A percentile compares a stretch with the other conserved stretches of the same genome.
Evolutionary conservation across 2,329 filamentous ascomycete species (phyloP).

Genomic region (Penicillium corylophilum): DNA sequence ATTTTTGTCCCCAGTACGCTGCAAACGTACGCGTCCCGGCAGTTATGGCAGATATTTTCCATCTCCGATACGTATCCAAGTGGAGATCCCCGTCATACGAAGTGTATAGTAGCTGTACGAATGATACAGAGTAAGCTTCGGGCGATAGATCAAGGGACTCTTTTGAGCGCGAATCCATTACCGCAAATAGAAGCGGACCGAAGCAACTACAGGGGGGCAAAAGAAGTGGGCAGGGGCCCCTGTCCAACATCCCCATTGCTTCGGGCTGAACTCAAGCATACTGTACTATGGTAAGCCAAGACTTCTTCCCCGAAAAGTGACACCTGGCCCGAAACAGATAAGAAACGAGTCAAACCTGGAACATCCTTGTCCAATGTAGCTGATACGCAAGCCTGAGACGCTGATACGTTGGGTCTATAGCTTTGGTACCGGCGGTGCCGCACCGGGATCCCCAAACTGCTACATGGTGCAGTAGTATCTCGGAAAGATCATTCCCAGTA

Average conservation of each 20-base stretch:
- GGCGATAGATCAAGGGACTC: background rate
- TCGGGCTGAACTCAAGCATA: background rate
- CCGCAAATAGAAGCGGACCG: background rate
- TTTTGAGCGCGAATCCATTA: background rate
- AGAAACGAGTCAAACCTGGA: background rate
- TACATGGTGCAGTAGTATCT: background rate
- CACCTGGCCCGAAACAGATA: background rate
- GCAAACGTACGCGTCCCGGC: slow-evolving; percentile 1
- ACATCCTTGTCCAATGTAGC: background rate
- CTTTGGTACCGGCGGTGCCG: background rate
- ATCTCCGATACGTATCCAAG: background rate
- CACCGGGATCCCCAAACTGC: background rate
- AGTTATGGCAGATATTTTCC: background rate
- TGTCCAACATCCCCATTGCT: background rate
- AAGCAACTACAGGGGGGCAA: background rate
- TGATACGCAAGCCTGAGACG: background rate
- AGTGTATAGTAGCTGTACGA: background rate
- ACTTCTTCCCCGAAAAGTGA: background rate
- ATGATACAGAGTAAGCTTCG: background rate
- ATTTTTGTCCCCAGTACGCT: background rate
- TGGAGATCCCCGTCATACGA: background rate
- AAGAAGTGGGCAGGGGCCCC: background rate
- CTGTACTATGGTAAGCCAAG: too few relatives aligned
- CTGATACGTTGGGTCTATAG: background rate
- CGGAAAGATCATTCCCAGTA: background rate